phyloP scores from a whole-genome alignment of 2,329 filamentous ascomycete species.

The Colletotrichum gloeosporioides region DNA sequence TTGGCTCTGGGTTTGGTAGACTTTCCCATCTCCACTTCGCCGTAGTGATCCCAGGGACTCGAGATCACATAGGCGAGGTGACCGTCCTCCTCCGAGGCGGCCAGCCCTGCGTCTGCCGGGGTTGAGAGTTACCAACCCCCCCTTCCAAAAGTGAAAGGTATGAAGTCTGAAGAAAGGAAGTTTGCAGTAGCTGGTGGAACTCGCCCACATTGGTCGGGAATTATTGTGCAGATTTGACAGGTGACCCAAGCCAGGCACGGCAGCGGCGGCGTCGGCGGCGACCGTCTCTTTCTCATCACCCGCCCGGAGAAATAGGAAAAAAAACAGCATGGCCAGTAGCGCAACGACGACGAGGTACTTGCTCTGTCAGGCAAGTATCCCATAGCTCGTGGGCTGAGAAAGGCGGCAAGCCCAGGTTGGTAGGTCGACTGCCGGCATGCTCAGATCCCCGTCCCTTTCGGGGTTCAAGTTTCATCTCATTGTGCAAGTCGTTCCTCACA shows the following conservation, averaged over 20 bases:
- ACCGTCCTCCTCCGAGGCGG: not conserved
- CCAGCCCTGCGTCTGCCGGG: not conserved
- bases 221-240: slow-evolving; percentile 19
- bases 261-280: slow-evolving; percentile 3
- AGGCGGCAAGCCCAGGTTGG: not conserved
- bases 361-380: not conserved
- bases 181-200: slow-evolving; percentile 12
- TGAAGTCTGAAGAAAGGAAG: not conserved
- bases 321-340: not conserved
- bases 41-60: slow-evolving; percentile 6
- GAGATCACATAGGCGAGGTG: not conserved
- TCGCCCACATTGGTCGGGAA: slow-evolving; percentile 11
- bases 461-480: slow-evolving; percentile 20
- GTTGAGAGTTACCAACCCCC: not conserved
- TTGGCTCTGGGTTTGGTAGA: slow-evolving; percentile 7
- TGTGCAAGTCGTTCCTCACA: slow-evolving; percentile 15
- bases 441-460: slow-evolving; percentile 11
- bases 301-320: not conserved
- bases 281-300: not conserved
- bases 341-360: not conserved
- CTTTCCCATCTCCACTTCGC: not conserved
- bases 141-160: not conserved
- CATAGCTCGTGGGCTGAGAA: not conserved
- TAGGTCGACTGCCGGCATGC: slow-evolving; percentile 17
- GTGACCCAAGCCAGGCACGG: not conserved